Base-by-base conservation (phyloP, 2,329 filamentous ascomycete species). In the Beauveria sp. region DNA sequence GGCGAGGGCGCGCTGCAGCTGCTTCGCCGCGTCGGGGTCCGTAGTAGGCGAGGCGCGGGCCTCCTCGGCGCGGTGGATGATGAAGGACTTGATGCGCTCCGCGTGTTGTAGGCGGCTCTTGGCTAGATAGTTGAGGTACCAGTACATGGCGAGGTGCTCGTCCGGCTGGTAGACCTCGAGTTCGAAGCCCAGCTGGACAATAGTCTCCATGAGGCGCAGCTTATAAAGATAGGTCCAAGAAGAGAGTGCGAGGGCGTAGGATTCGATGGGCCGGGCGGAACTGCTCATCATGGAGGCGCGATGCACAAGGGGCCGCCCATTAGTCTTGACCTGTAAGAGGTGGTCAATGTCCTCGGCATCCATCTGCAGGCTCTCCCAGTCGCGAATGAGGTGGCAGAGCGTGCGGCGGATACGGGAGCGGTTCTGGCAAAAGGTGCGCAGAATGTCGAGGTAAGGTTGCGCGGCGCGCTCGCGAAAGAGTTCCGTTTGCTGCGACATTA, bases 141-240 rank as follows among this genome's bases (percentile, higher is more conserved):
- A 95, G 73, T 98, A 98, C 89, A 97, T 96, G 26, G 86, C 87
- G 0, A 87, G 83, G 10, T 95, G 80, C 73, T 99, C 95, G 72
- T 96, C 89, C 0, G 86, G 82, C 59, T 93, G 87, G 73, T 98
- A 98, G 10, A 96, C 84, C 49, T 93, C 88, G 14, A 97, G 86
- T 74, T 99, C 95, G 72, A 99, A 98, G 14, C 96, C 95, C 38
- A 97, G 85, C 70, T 97, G 90, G 18, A 97, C 82, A 51, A 96
- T 88, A 79, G 87, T 89, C 71, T 93, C 88, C 82, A 97, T 91
- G 69, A 93, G 85, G 34, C 84, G 85, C n/a, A 97, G 81, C 73
- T 97, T 98, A 74, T 96, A 90, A 63, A 93, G 83, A 68, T 93
- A 96, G 0, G 88, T 85, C 95, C 95, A 99, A 3, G 89, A 92